Conservation (phyloP, 176 grass and related monocot species). For the Microstegium vimineum region DNA sequence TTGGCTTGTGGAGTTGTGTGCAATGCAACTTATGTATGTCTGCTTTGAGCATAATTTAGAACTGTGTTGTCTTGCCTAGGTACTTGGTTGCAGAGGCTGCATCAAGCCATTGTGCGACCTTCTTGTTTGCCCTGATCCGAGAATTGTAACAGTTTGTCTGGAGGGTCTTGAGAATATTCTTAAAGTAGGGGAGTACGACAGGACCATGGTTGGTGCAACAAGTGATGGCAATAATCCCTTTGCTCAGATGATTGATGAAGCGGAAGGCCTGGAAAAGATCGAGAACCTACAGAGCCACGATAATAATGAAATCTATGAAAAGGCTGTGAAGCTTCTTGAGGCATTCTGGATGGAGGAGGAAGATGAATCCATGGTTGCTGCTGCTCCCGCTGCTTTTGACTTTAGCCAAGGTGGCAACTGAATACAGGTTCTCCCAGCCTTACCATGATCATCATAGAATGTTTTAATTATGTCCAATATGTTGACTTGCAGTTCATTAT, state of each 20-base stretch:
- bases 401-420: constrained; percentile 53
- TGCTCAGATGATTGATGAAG: constrained; percentile 83
- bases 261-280: constrained; percentile 87
- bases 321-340: constrained; percentile 93
- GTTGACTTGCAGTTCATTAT: background rate
- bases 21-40: background rate
- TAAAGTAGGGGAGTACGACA: constrained; percentile 80
- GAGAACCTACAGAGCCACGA: constrained; percentile 91
- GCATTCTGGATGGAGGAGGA: constrained; percentile 89
- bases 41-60: background rate
- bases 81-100: constrained; percentile 62
- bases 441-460: background rate
- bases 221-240: constrained; percentile 66
- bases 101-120: constrained; percentile 89
- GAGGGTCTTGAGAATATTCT: constrained; percentile 97
- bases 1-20: background rate
- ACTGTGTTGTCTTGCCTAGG: constrained; percentile 39
- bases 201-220: constrained; percentile 46
- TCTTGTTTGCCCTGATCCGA: constrained; percentile 74
- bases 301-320: constrained; percentile 90
- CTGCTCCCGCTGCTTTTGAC: constrained; percentile 48
- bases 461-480: background rate
- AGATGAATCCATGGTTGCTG: constrained; percentile 70
- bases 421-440: constrained; percentile 30
- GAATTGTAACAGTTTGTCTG: constrained; percentile 79